Evolutionary conservation across 257 asterid genomes (phyloP).

Genomic region (Coffea canephora): DNA sequence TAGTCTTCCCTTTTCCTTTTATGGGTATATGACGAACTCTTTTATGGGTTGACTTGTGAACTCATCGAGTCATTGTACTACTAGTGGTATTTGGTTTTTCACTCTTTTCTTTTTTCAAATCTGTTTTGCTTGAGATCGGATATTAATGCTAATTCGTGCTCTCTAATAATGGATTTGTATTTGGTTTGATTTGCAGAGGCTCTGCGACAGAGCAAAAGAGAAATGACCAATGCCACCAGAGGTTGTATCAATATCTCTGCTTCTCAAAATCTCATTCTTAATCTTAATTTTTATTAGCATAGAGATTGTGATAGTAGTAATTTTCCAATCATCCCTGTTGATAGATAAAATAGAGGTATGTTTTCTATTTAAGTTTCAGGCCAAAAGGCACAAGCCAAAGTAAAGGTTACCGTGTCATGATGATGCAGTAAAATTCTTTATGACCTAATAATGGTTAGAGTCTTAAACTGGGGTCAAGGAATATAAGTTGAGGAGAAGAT

Average conservation of each 20-base stretch:
- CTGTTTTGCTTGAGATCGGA: neutral
- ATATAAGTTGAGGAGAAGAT: too few species aligned
- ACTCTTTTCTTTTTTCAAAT: neutral
- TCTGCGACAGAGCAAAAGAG: slow-evolving; percentile 74
- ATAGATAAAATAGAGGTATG: too few species aligned
- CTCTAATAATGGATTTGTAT: neutral
- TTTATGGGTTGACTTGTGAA: slow-evolving; percentile 3
- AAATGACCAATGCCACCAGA: slow-evolving; percentile 78
- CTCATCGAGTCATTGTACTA: neutral
- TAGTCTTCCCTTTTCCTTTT: slow-evolving; percentile 14
- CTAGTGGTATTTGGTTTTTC: neutral
- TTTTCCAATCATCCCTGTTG: too few species aligned
- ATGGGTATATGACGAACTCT: too few species aligned
- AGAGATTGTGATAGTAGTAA: too few species aligned
- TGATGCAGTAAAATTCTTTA: too few species aligned
- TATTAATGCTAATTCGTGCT: neutral
- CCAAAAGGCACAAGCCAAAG: too few species aligned
- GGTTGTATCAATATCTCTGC: slow-evolving; percentile 32
- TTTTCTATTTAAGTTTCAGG: too few species aligned
- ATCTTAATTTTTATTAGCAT: neutral
- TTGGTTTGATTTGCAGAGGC: slow-evolving; percentile 52
- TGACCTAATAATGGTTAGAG: too few species aligned
- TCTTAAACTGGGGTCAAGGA: too few species aligned
- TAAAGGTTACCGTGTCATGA: too few species aligned
- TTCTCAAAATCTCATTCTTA: neutral